Percentiles rank a stretch among this genome's conserved stretches.
phyloP scores from a whole-genome alignment of 2,329 filamentous ascomycete genomes.

The Fusarium ambrosium region DNA sequence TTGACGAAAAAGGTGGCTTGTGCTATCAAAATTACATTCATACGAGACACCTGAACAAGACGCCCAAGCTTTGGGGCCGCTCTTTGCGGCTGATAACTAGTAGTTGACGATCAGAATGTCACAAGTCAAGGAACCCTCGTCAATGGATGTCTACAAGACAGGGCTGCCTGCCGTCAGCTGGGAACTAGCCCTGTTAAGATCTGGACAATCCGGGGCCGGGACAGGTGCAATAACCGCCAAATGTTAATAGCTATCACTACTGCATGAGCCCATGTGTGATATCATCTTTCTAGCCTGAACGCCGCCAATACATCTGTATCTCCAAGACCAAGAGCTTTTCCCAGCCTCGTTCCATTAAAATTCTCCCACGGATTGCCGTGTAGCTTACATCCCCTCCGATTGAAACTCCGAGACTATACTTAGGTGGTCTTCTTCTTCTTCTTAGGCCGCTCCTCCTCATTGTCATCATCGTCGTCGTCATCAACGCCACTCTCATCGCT shows the following conservation, averaged over 20 bases:
- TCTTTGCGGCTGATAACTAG: slow-evolving; percentile 34
- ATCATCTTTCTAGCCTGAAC: slow-evolving; percentile 49
- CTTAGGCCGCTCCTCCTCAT: slow-evolving; percentile 61
- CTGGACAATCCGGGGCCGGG: not conserved
- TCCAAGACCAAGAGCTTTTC: slow-evolving; percentile 34
- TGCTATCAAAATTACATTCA: slow-evolving; percentile 1
- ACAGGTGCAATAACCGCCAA: not conserved
- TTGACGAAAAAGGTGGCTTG: slow-evolving; percentile 8
- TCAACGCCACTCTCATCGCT: slow-evolving; percentile 67
- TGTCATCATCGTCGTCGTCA: slow-evolving; percentile 58
- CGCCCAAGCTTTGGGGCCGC: slow-evolving; percentile 2
- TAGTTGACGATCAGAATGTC: slow-evolving; percentile 30
- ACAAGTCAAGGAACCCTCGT: slow-evolving; percentile 15
- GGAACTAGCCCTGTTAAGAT: not conserved
- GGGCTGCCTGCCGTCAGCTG: not conserved
- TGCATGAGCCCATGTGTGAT: slow-evolving; percentile 28
- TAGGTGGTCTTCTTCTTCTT: slow-evolving; percentile 63
- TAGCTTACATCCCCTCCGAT: not conserved
- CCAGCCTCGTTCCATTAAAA: slow-evolving; percentile 36
- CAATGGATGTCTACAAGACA: not conserved
- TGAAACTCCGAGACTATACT: not conserved
- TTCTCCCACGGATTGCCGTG: slow-evolving; percentile 9
- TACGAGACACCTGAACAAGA: not conserved
- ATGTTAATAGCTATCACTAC: slow-evolving; percentile 16
- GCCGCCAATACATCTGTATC: slow-evolving; percentile 41